These are phyloP conservation scores for Tephrocybe sp. DNA, from an alignment of 768 basidiomycete genomes.

Conservation along the genomic window DNA sequence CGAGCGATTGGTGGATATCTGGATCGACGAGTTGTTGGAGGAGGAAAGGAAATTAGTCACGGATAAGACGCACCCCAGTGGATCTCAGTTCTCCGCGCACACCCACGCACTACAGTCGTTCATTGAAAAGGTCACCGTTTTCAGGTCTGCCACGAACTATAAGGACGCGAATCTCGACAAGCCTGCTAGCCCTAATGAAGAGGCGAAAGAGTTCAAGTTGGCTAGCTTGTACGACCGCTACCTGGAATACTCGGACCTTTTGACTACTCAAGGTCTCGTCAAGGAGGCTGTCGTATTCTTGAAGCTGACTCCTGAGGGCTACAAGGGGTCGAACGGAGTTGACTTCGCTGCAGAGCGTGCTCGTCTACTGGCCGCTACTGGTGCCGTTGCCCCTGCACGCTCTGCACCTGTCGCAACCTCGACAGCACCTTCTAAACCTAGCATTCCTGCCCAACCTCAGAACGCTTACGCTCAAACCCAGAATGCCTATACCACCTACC, in stretches of 20 bases:
- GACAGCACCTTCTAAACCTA: constrained; percentile 15
- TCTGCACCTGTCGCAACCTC: constrained; percentile 18
- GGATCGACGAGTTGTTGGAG: constrained; percentile 86
- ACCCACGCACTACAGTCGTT: constrained; percentile 88
- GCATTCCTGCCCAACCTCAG: constrained; percentile 17
- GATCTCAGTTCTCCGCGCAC: constrained; percentile 73
- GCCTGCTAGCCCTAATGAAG: constrained; percentile 35
- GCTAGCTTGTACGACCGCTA: constrained; percentile 87
- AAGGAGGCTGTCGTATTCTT: constrained; percentile 80
- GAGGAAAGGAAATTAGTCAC: constrained; percentile 63
- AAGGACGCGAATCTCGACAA: constrained; percentile 65
- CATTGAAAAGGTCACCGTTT: constrained; percentile 94
- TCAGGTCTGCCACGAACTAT: constrained; percentile 83
- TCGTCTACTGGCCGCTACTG: constrained; percentile 35
- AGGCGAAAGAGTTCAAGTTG: constrained; percentile 74
- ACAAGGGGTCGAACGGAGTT: constrained; percentile 55
- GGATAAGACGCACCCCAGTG: constrained; percentile 35
- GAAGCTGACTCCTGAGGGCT: constrained; percentile 74
- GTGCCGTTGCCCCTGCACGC: constrained; percentile 9
- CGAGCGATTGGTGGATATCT: constrained; percentile 86
- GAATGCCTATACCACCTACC: background rate
- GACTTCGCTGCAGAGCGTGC: constrained; percentile 37
- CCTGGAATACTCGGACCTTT: constrained; percentile 91
- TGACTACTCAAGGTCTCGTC: constrained; percentile 87
- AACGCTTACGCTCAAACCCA: constrained; percentile 13